Evolutionary conservation across 352 stramenopile species (phyloP).

Genomic region (Pythium rhizo-oryzae): DNA sequence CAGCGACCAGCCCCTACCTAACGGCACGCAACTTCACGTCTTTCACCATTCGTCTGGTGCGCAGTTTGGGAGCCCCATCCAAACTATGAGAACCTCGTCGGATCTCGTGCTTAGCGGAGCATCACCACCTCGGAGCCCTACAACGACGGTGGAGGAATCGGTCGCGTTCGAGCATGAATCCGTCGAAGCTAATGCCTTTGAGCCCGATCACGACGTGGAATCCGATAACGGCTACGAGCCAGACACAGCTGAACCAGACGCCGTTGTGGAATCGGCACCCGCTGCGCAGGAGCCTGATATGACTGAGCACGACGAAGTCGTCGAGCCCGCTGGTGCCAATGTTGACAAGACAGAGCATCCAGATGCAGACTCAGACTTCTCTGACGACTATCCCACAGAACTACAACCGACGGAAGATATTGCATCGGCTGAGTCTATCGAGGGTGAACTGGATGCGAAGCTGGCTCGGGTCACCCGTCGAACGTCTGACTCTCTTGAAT

Average conservation of each 20-base stretch:
- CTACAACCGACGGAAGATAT: neutral
- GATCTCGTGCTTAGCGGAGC: slow-evolving; percentile 9
- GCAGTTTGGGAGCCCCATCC: slow-evolving; percentile 31
- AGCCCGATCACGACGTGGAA: neutral
- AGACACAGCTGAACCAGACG: neutral
- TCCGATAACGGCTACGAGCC: neutral
- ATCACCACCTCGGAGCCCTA: slow-evolving; percentile 14
- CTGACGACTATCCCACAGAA: neutral
- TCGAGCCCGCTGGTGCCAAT: neutral
- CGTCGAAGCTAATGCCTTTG: slow-evolving; percentile 1
- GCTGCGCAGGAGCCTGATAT: neutral
- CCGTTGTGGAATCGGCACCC: neutral
- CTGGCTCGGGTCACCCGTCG: slow-evolving; percentile 10
- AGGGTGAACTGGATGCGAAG: slow-evolving; percentile 3
- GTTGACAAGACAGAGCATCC: neutral
- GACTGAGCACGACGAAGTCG: neutral
- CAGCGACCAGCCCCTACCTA: too few species aligned
- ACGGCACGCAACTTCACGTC: neutral
- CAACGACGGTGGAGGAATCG: slow-evolving; percentile 11
- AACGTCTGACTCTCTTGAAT: slow-evolving; percentile 22
- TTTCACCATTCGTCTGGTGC: neutral
- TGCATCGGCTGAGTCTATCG: slow-evolving; percentile 6
- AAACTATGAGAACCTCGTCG: slow-evolving; percentile 28
- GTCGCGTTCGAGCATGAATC: neutral
- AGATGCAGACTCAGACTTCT: neutral